phyloP scores from a whole-genome alignment of 2,329 filamentous ascomycete genomes.

The Chalaropsis thielavioides region DNA sequence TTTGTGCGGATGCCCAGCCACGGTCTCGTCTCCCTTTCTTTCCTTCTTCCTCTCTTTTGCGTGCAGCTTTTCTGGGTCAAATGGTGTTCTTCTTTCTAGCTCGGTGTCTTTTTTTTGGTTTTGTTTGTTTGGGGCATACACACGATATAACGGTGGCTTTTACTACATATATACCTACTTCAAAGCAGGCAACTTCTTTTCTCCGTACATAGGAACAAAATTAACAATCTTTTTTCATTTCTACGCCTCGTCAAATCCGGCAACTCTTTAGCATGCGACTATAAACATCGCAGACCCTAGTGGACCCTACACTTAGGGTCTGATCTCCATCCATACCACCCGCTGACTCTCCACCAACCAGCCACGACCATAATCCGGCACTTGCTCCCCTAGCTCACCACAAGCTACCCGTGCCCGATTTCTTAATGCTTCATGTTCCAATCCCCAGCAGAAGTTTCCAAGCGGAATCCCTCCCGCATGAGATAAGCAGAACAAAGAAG shows the following conservation, averaged over 20 bases:
- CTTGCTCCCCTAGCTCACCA: neutral
- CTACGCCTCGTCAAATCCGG: neutral
- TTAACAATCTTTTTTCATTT: neutral
- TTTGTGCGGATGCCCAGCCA: neutral
- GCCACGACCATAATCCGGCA: neutral
- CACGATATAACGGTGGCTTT: neutral
- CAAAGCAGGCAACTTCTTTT: neutral
- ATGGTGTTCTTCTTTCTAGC: neutral
- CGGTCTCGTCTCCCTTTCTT: neutral
- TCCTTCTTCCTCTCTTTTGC: neutral
- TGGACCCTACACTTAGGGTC: neutral
- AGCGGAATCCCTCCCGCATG: neutral
- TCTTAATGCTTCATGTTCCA: neutral
- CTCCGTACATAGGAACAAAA: neutral
- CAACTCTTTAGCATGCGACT: neutral
- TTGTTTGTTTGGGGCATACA: neutral
- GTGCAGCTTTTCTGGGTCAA: conserved; percentile 1
- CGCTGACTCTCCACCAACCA: too few relatives aligned
- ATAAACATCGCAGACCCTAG: neutral
- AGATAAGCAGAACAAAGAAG: neutral
- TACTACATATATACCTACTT: neutral
- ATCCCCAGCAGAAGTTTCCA: neutral
- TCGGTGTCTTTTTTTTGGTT: neutral
- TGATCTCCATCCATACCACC: neutral
- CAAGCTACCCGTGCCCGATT: neutral